phyloP scores from a whole-genome alignment of 1,139 yeast genomes.

The Geotrichum restrictum region DNA sequence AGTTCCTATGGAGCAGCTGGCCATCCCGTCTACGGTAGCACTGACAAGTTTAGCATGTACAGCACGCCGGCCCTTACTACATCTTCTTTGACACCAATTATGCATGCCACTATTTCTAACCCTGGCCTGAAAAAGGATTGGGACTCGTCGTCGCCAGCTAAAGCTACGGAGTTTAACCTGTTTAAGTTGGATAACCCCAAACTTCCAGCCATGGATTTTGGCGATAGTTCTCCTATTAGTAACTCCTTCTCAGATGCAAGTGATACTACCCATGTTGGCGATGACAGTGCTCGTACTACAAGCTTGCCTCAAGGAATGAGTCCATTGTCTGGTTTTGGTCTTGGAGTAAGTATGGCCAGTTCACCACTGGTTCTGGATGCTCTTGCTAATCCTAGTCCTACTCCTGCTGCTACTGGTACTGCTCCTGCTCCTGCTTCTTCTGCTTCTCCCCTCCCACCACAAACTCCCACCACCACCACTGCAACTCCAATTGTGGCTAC shows the following conservation, averaged over 20 bases:
- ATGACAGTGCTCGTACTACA: background rate
- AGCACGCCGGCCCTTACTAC: constrained; percentile 10
- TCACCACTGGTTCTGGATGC: background rate
- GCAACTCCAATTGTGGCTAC: background rate
- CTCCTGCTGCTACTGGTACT: background rate
- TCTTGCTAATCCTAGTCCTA: background rate
- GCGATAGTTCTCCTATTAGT: constrained; percentile 3
- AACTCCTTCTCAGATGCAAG: constrained; percentile 12
- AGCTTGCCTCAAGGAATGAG: background rate
- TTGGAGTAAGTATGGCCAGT: background rate
- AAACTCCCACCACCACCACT: background rate
- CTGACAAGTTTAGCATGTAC: constrained; percentile 12
- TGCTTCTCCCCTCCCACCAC: background rate
- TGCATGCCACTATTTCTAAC: background rate
- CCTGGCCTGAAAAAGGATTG: constrained; percentile 7
- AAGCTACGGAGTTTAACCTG: constrained; percentile 18
- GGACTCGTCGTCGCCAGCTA: constrained; percentile 15
- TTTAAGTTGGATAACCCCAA: constrained; percentile 19
- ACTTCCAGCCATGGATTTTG: background rate
- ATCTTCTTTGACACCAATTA: background rate
- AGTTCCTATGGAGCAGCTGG: background rate
- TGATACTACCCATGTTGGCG: constrained; percentile 14
- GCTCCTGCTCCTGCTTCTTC: background rate
- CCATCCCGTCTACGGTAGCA: constrained; percentile 3
- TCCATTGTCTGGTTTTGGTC: background rate